Conservation (phyloP, 441 rosid genomes). For the Jatropha multifida region DNA sequence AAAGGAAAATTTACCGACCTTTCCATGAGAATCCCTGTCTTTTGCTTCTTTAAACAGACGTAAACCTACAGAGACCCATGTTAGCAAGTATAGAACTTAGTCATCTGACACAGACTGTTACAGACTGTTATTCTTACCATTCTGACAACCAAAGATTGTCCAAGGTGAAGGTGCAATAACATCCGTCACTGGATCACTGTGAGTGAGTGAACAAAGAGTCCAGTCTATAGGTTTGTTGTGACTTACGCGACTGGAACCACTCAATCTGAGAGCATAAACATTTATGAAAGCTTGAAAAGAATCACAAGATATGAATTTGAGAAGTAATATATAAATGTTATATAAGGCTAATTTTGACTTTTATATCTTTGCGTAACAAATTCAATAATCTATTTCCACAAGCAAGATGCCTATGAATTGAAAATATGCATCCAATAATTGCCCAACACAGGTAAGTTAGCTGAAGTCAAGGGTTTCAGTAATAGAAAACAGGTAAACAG, state of each 20-base stretch:
- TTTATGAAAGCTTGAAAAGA: constrained; percentile 20
- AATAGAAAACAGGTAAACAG: constrained; percentile 2
- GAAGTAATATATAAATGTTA: constrained; percentile 11
- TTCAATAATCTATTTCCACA: background rate
- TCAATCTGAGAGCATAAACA: constrained; percentile 47
- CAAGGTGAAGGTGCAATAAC: constrained; percentile 96
- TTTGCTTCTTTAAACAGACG: constrained; percentile 95
- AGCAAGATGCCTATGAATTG: background rate
- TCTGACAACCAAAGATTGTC: constrained; percentile 96
- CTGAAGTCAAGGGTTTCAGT: background rate
- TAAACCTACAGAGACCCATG: constrained; percentile 55
- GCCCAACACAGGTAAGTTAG: background rate
- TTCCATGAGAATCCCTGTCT: constrained; percentile 71
- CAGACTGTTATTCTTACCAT: constrained; percentile 44
- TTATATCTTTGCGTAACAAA: constrained; percentile 2
- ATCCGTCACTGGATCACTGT: constrained; percentile 68
- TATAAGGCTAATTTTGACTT: background rate
- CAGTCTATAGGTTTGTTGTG: constrained; percentile 65
- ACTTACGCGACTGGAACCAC: constrained; percentile 53
- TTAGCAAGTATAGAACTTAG: constrained; percentile 24
- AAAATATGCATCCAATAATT: background rate
- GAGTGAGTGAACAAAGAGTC: constrained; percentile 59
- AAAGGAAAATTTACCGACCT: constrained; percentile 48
- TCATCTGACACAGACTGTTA: constrained; percentile 17
- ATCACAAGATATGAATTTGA: constrained; percentile 3